Evolutionary conservation across 805 yeast species (phyloP).

Genomic region (Ogataea trehaloabstinens): DNA sequence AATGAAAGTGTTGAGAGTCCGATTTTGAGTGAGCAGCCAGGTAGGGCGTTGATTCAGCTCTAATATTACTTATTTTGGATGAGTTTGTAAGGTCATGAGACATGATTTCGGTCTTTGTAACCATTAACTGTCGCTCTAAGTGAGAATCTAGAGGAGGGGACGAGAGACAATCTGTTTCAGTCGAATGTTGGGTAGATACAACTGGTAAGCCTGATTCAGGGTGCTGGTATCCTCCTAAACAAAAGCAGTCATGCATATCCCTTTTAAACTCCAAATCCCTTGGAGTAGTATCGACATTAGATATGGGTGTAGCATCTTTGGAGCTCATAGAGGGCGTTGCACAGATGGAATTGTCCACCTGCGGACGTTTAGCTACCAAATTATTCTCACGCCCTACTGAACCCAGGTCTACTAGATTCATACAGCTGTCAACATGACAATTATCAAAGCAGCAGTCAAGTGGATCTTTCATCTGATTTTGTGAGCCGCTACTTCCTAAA

Average conservation of each 20-base stretch:
- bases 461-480: conserved; percentile 4
- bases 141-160: not conserved
- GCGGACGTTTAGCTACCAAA: not conserved
- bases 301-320: not conserved
- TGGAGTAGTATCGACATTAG: not conserved
- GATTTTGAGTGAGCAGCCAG: not conserved
- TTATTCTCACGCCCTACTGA: not conserved
- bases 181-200: not conserved
- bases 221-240: not conserved
- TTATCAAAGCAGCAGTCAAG: conserved; percentile 26
- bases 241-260: not conserved
- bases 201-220: not conserved
- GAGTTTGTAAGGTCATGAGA: conserved; percentile 2
- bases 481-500: not conserved
- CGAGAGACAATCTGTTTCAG: not conserved
- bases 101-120: conserved; percentile 3
- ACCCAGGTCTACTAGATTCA: conserved; percentile 3
- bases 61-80: conserved; percentile 5
- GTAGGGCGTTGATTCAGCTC: conserved; percentile 2
- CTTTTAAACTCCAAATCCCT: not conserved
- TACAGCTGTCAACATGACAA: conserved; percentile 23
- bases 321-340: conserved; percentile 1
- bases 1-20: not conserved
- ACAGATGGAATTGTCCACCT: not conserved
- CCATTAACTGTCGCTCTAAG: conserved; percentile 1